phyloP scores from a whole-genome alignment of 1,284 basidiomycete species.

The Ustilago vetiveriae region DNA sequence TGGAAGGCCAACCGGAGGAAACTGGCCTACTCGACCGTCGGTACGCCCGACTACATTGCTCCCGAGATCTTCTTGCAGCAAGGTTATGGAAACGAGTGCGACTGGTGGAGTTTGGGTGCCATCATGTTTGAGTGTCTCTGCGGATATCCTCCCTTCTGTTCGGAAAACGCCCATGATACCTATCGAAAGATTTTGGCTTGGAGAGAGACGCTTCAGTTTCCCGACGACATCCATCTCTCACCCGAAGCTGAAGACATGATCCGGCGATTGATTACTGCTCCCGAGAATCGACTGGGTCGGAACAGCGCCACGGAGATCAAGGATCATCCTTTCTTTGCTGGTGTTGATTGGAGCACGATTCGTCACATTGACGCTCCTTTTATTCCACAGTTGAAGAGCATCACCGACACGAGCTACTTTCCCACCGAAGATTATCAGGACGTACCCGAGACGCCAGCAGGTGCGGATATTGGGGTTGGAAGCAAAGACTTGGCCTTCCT shows the following conservation, averaged over 20 bases:
- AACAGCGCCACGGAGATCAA: constrained; percentile 85
- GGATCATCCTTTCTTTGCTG: constrained; percentile 92
- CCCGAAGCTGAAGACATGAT: constrained; percentile 92
- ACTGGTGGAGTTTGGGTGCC: constrained; percentile 88
- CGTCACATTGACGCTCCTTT: constrained; percentile 94
- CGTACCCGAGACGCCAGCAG: constrained; percentile 72
- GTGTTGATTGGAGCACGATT: constrained; percentile 91
- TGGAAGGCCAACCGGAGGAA: constrained; percentile 99
- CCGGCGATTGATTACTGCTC: constrained; percentile 83
- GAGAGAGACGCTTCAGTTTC: constrained; percentile 86
- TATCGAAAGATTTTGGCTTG: constrained; percentile 99
- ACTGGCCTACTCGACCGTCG: constrained; percentile 96
- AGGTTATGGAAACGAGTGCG: constrained; percentile 97
- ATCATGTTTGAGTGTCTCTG: constrained; percentile 99
- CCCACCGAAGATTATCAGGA: constrained; percentile 93
- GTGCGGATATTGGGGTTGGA: constrained; percentile 60
- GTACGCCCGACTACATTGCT: constrained; percentile 98
- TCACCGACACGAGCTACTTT: constrained; percentile 96
- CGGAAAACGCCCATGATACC: constrained; percentile 95
- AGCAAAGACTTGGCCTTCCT: constrained; percentile 65
- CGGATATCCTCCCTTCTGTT: constrained; percentile 95
- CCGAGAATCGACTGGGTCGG: constrained; percentile 76
- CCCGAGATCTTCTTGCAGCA: constrained; percentile 98
- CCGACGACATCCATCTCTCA: constrained; percentile 93
- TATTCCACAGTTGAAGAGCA: constrained; percentile 82